These are phyloP conservation scores for Rhodotorula sp. DNA, from an alignment of 1,284 basidiomycete species.

Conservation along the genomic window DNA sequence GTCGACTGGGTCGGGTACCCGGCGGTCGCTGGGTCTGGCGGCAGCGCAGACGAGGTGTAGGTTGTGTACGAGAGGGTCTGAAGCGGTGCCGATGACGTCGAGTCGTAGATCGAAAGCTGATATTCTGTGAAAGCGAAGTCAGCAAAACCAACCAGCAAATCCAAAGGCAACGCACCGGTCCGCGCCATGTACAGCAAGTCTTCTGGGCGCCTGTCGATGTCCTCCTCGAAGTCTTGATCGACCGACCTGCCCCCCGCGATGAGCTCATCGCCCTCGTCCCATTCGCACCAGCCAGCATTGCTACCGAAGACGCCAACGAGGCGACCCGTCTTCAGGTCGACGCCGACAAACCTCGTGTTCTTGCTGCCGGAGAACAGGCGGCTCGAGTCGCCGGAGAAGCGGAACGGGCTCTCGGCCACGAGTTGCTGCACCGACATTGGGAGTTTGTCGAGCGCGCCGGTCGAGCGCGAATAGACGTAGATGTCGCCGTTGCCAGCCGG, in stretches of 20 bases:
- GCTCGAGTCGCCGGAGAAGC: constrained; percentile 67
- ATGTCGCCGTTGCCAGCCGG: constrained; percentile 81
- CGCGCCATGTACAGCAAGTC: constrained; percentile 71
- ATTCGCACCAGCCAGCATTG: constrained; percentile 66
- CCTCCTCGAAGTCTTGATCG: constrained; percentile 40
- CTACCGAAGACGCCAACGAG: constrained; percentile 72
- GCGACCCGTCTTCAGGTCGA: constrained; percentile 78
- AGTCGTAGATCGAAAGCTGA: constrained; percentile 49
- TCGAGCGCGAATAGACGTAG: constrained; percentile 55
- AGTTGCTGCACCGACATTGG: constrained; percentile 82
- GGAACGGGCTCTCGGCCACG: constrained; percentile 82
- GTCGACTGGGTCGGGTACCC: constrained; percentile 57
- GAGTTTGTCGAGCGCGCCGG: constrained; percentile 64
- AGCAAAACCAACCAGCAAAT: background rate
- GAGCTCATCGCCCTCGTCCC: constrained; percentile 56
- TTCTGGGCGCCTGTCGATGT: constrained; percentile 43
- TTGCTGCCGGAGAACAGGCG: constrained; percentile 81
- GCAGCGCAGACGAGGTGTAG: constrained; percentile 77
- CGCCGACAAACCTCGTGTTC: constrained; percentile 73
- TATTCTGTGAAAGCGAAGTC: constrained; percentile 45
- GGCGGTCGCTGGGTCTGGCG: constrained; percentile 1
- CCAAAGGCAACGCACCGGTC: constrained; percentile 62
- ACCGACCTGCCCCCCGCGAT: constrained; percentile 43
- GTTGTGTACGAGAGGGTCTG: constrained; percentile 78
- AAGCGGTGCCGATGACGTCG: constrained; percentile 52